Base-by-base conservation (phyloP, 495 filamentous ascomycete genomes). In the Penicillium coprophilum region DNA sequence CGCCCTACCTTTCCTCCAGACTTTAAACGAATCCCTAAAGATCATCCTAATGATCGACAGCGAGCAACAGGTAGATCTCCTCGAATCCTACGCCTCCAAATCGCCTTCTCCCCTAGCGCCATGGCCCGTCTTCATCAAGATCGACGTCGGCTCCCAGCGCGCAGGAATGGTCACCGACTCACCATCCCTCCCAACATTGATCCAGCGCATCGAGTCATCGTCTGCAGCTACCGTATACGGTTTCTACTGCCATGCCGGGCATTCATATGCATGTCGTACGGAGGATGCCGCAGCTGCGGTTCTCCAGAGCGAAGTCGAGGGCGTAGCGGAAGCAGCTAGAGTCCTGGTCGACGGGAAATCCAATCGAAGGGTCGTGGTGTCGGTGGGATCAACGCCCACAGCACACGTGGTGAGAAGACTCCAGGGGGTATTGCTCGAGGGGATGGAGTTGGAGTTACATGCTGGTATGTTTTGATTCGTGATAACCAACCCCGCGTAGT, bases 31-130 rank as follows among this genome's bases (percentile, higher is more conserved):
- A 39, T 56, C 56, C 12, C 34, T 74, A 38, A 59, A 55, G 30
- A 66, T 74, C 38, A 28, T 64, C 43, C 65, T 74, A 21, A 64
- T 74, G 67, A 53, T 74, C 56, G 71, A 74, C 55, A 67, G 71
- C 46, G 60, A 65, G 27, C 63, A 72, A 45, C 71, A 74, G 28
- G 60, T 74, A 10, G 52, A 62, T 17, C 23, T 64, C 9, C 65
- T 74, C 12, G 71, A 74, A 34, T 43, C 57, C 10, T 71, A 56
- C 54, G 43, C 52, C 12, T 23, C 40, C 8, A 24, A 54, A 27
- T 27, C 28, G 11, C 23, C 50, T 9, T 30, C 32, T 15, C 15
- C 48, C 12, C 32, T 39, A 11, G 31, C 15, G 6, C 57, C 58
- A 56, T 71, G 68, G 67, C 52, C 60, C 28, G 65, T 70, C 53